Evolutionary conservation across 2,329 filamentous ascomycete species (phyloP).

Genomic region (Colletotrichum sansevieriae): DNA sequence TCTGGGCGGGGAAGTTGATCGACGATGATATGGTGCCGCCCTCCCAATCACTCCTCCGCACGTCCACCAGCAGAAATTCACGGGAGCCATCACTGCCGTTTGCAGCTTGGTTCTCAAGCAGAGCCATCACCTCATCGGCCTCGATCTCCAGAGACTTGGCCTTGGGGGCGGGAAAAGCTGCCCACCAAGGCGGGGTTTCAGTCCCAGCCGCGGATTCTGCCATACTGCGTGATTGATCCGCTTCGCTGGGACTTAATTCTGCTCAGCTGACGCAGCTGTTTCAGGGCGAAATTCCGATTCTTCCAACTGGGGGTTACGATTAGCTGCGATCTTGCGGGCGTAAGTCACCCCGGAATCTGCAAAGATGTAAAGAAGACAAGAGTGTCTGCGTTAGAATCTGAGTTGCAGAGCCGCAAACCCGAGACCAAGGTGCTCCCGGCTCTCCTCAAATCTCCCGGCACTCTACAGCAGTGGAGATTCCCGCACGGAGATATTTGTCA

Average conservation of each 20-base stretch:
- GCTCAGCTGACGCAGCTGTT: constrained; percentile 3
- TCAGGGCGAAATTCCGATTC: background rate
- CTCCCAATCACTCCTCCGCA: constrained; percentile 66
- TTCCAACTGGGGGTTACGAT: background rate
- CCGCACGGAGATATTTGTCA: constrained; percentile 30
- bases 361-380: background rate
- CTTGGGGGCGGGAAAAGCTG: constrained; percentile 58
- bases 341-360: constrained; percentile 33
- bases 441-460: constrained; percentile 23
- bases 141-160: constrained; percentile 55
- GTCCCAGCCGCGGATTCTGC: constrained; percentile 18
- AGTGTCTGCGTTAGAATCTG: no score
- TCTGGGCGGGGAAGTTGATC: constrained; percentile 69
- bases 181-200: constrained; percentile 53
- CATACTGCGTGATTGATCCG: constrained; percentile 24
- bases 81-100: constrained; percentile 46
- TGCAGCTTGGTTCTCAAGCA: constrained; percentile 55
- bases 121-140: constrained; percentile 54
- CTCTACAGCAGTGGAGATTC: constrained; percentile 29
- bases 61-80: constrained; percentile 64
- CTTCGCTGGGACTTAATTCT: background rate
- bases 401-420: constrained; percentile 29
- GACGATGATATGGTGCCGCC: constrained; percentile 72
- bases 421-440: background rate
- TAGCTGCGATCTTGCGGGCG: constrained; percentile 31